Evolutionary conservation across 2,329 filamentous ascomycete genomes (phyloP).

Genomic region (Penicillium sp.): DNA sequence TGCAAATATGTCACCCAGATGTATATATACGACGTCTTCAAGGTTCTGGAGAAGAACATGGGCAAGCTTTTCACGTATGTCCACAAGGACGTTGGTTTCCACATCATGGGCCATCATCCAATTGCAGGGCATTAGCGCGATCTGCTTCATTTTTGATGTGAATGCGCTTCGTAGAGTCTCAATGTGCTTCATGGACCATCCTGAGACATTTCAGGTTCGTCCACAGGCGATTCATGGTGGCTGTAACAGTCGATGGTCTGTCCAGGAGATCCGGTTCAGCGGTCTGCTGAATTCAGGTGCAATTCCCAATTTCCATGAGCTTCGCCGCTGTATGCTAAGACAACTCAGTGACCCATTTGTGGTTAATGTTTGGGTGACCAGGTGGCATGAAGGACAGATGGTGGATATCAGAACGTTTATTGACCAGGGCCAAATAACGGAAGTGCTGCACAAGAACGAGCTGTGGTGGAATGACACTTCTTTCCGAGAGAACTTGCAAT

Average conservation of each 20-base stretch:
- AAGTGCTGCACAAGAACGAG: slow-evolving; percentile 38
- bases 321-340: background rate
- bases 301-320: background rate
- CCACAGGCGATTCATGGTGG: slow-evolving; percentile 38
- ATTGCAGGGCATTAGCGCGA: slow-evolving; percentile 39
- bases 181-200: slow-evolving; percentile 33
- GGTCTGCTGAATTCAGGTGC: slow-evolving; percentile 41
- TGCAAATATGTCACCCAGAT: slow-evolving; percentile 38
- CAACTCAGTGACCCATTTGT: slow-evolving; percentile 32
- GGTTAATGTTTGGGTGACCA: slow-evolving; percentile 40
- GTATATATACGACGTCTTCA: slow-evolving; percentile 41
- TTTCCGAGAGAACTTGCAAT: slow-evolving; percentile 33
- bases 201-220: slow-evolving; percentile 37
- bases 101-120: slow-evolving; percentile 39
- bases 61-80: slow-evolving; percentile 38
- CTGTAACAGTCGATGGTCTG: slow-evolving; percentile 39
- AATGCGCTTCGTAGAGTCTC: slow-evolving; percentile 38
- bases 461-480: slow-evolving; percentile 41
- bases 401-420: slow-evolving; percentile 41
- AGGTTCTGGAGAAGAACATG: slow-evolving; percentile 38
- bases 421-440: slow-evolving; percentile 34
- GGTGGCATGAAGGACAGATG: slow-evolving; percentile 38
- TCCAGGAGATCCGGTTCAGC: slow-evolving; percentile 38
- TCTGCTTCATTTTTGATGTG: slow-evolving; percentile 39
- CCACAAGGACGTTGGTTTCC: slow-evolving; percentile 39